Evolutionary conservation across 768 basidiomycete genomes (phyloP), one percentile per base, ranked within the genome.

Genomic region (Hericium erinaceus): DNA sequence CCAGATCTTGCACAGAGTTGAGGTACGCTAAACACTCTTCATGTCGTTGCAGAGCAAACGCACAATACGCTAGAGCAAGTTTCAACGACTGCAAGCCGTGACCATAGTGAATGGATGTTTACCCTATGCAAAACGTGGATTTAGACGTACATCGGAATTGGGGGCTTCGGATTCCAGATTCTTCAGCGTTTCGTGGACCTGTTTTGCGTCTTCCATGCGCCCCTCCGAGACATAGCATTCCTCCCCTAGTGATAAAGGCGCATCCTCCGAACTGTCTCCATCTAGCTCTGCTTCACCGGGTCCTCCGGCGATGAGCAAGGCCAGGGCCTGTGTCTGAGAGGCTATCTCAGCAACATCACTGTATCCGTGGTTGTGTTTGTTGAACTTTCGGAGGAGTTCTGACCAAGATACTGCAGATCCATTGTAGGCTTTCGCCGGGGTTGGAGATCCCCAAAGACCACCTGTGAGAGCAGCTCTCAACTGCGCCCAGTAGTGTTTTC

Each of bases 301-400:
- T 26, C 61, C 59, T 1, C 62, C 65, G 20, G 69, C 67, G 10
- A 75, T 61, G 48, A 87, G 74, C 37, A 87, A 65, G 5, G 81
- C 79, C 33, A 92, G 72, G 0, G 78, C 76, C 37, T 84, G 85
- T 0, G 82, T 89, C 64, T 86, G 82, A 0, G 76, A 79, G 16
- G 85, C 87, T 58, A 89, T 75, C 62, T 86, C 82, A 3, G 82
- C 76, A 13, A 87, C 73, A 57, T 84, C 83, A 59, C 68, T 64
- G 62, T 77, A 82, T 0, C 85, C 84, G 5, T 69, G 69, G 64
- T 85, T 87, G 62, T 94, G 92, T 61, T 94, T 94, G 68, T 87
- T 84, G 73, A 90, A 92, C 70, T 94, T 94, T 61, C 89, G 80
- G 41, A 93, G 71, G 12, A 93, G 79, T 65, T 90, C 87, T 1